Conservation (phyloP, 192 early-diverging fungal genomes). For the Phycomyces nitens region DNA sequence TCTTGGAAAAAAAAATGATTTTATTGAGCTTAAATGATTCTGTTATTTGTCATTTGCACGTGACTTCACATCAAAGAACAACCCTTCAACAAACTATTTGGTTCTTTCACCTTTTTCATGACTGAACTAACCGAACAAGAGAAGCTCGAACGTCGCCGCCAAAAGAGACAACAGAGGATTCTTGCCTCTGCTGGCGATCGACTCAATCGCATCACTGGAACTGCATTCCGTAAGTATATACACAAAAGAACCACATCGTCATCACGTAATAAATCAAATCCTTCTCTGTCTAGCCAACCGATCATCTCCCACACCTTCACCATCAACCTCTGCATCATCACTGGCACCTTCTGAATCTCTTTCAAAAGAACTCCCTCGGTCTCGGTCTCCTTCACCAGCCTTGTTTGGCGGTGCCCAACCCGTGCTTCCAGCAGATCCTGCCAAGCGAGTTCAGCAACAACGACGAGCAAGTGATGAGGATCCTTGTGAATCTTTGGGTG, state of each 20-base stretch:
- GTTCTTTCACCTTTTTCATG: conserved; percentile 4
- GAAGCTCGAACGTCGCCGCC: conserved; percentile 29
- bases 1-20: too few species aligned
- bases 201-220: conserved; percentile 34
- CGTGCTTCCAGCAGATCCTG: conserved; percentile 9
- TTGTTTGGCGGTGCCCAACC: not conserved
- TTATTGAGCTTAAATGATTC: too few species aligned
- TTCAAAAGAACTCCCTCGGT: not conserved
- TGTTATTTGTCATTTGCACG: too few species aligned
- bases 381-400: conserved; percentile 6
- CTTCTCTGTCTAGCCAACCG: not conserved
- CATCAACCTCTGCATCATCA: conserved; percentile 3
- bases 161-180: conserved; percentile 30
- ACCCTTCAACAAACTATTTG: too few species aligned
- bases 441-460: not conserved
- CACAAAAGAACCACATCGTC: not conserved
- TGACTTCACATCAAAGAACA: too few species aligned
- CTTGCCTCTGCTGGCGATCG: conserved; percentile 28
- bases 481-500: conserved; percentile 46
- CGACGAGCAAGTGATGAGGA: conserved; percentile 38
- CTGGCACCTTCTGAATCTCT: conserved; percentile 3
- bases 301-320: conserved; percentile 17
- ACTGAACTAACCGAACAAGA: conserved; percentile 25
- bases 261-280: not conserved
- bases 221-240: conserved; percentile 21